Evolutionary conservation across 306 rosid species (phyloP).

Genomic region (Prunus armeniaca): DNA sequence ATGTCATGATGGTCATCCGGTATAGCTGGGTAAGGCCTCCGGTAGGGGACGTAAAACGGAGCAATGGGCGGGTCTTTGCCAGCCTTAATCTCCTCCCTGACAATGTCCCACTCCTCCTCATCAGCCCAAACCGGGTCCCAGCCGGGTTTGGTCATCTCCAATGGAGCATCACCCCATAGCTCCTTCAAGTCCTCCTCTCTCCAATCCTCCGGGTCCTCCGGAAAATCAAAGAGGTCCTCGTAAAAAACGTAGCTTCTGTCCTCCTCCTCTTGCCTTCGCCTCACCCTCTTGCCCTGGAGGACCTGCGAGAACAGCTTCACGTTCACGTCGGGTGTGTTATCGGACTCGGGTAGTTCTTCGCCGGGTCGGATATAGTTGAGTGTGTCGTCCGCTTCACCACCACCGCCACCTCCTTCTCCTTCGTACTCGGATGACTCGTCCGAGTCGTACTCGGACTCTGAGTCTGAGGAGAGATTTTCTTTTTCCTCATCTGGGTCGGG

Average conservation of each 20-base stretch:
- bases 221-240: slow-evolving; percentile 55
- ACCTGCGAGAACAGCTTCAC: slow-evolving; percentile 26
- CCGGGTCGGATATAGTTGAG: slow-evolving; percentile 23
- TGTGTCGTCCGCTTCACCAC: slow-evolving; percentile 18
- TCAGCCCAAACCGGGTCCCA: slow-evolving; percentile 83
- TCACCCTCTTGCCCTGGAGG: slow-evolving; percentile 27
- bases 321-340: slow-evolving; percentile 38
- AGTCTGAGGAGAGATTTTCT: slow-evolving; percentile 13
- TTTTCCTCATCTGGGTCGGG: slow-evolving; percentile 12
- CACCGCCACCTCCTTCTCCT: background rate
- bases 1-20: slow-evolving; percentile 55
- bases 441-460: slow-evolving; percentile 27
- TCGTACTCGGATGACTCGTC: slow-evolving; percentile 21
- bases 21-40: slow-evolving; percentile 58
- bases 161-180: slow-evolving; percentile 69
- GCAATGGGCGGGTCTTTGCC: slow-evolving; percentile 70
- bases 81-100: slow-evolving; percentile 31
- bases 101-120: slow-evolving; percentile 58
- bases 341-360: slow-evolving; percentile 21
- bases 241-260: background rate
- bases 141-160: slow-evolving; percentile 52
- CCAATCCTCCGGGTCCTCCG: slow-evolving; percentile 69
- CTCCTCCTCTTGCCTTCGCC: slow-evolving; percentile 25
- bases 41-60: slow-evolving; percentile 71
- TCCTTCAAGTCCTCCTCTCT: slow-evolving; percentile 69